phyloP scores from a whole-genome alignment of 257 asterid species.

The Anisodus acutangulus region DNA sequence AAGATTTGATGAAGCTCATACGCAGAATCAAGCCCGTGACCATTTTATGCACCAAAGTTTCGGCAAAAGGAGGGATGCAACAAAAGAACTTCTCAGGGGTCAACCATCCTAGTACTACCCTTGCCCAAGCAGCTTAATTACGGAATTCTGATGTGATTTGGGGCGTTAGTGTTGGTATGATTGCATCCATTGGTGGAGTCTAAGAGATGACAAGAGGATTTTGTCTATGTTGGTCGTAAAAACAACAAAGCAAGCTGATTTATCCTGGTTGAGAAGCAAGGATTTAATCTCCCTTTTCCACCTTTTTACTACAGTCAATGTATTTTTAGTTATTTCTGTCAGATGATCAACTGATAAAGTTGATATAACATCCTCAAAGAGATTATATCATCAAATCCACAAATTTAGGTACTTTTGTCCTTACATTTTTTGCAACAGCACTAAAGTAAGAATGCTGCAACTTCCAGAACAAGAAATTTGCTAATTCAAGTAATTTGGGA shows the following conservation, averaged over 20 bases:
- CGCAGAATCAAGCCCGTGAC: too few relatives aligned
- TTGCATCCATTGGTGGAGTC: background rate
- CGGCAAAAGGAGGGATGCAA: too few relatives aligned
- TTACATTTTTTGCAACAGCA: background rate
- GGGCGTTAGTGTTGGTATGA: too few relatives aligned
- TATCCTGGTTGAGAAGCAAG: conserved; percentile 16
- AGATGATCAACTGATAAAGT: conserved; percentile 15
- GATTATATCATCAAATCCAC: background rate
- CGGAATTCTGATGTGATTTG: too few relatives aligned
- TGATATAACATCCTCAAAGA: background rate
- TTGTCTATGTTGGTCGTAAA: background rate
- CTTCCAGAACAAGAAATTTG: conserved; percentile 16
- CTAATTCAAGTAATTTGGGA: conserved; percentile 8
- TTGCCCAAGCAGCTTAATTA: too few relatives aligned
- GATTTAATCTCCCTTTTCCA: background rate
- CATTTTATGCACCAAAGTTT: too few relatives aligned
- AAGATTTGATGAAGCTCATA: too few relatives aligned
- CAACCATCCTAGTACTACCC: too few relatives aligned
- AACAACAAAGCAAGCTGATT: background rate
- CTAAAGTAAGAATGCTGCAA: background rate
- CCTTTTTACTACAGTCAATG: conserved; percentile 17
- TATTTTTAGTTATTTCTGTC: background rate
- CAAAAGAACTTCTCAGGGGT: too few relatives aligned
- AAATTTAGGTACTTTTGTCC: background rate
- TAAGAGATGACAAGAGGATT: background rate